Evolutionary conservation across 768 basidiomycete species (phyloP), one percentile per base, ranked within the genome.

Genomic region (Cubamyces lactineus): DNA sequence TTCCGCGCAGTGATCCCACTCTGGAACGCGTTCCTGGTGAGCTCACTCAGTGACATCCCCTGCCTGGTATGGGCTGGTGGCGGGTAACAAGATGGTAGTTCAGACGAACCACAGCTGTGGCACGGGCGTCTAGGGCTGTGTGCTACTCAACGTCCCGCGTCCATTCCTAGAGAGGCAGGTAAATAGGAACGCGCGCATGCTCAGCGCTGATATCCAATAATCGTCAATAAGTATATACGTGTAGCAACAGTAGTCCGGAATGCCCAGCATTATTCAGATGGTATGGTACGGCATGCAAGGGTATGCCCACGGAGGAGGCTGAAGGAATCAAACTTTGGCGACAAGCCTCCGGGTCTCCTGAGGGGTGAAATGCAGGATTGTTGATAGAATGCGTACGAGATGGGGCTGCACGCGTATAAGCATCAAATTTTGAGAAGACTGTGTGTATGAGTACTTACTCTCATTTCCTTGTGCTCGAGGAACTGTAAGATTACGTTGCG

Each of bases 391-490:
- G 57, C 89, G 84, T 26, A 98, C 86, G 34, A 99, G 86, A 68
- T 94, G 92, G 0, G 94, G 92, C 91, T 94, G 61, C 11, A 24
- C 5, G 54, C 41, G 23, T 41, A 24, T 69, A 15, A 61, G 62
- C 59, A 21, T n/a, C 57, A 66, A 13, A 21, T 42, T 39, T 41
- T 28, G 41, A 57, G 23, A 39, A 26, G 51, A 51, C 46, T 52
- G n/a, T 48, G n/a, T 2, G 16, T 7, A 7, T 15, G 45, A 24
- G 4, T 42, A 78, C 92, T 72, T 71, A 95, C 95, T 77, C 97
- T 83, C 95, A 98, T 98, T 74, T 98, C 95, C 73, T 96, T 95
- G 77, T 98, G 92, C 72, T 99, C 97, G 52, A 99, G 80, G 78
- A 99, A 99, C 73, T 98, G 97, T 48, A 99, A 74, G 59, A 98